Conservation (phyloP, 192 early-diverging fungal genomes). For the Mortierella hygrophila region DNA sequence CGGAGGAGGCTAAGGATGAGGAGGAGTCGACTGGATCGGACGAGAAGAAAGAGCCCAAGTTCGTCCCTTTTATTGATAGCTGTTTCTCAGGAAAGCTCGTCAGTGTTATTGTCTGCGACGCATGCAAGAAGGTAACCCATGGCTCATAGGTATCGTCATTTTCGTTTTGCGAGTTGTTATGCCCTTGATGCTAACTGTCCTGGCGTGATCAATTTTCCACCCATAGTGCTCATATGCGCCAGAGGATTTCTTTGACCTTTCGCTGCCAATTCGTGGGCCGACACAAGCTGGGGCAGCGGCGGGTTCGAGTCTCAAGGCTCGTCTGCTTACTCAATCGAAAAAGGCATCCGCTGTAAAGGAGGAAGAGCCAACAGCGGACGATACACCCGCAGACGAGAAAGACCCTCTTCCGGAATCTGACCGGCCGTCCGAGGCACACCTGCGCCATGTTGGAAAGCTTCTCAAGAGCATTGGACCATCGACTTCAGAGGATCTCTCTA, state of each 20-base stretch:
- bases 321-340: constrained; percentile 22
- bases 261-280: constrained; percentile 61
- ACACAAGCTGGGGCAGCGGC: constrained; percentile 3
- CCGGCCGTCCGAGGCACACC: constrained; percentile 24
- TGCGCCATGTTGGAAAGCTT: constrained; percentile 37
- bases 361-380: background rate
- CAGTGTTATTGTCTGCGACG: constrained; percentile 78
- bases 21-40: background rate
- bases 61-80: constrained; percentile 69
- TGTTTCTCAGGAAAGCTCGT: constrained; percentile 78
- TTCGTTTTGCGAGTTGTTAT: background rate
- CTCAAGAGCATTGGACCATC: constrained; percentile 28
- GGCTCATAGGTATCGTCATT: background rate
- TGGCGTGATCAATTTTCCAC: background rate
- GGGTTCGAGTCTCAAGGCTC: constrained; percentile 19
- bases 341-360: background rate
- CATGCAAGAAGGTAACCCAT: constrained; percentile 64
- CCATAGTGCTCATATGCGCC: constrained; percentile 62
- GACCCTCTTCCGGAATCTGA: constrained; percentile 20
- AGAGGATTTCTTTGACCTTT: constrained; percentile 76
- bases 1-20: background rate
- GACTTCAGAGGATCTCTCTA: constrained; percentile 34
- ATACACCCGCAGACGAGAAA: background rate
- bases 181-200: background rate
- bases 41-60: background rate